Conservation (phyloP, 768 basidiomycete species). For the Holtermannia corniformis region DNA sequence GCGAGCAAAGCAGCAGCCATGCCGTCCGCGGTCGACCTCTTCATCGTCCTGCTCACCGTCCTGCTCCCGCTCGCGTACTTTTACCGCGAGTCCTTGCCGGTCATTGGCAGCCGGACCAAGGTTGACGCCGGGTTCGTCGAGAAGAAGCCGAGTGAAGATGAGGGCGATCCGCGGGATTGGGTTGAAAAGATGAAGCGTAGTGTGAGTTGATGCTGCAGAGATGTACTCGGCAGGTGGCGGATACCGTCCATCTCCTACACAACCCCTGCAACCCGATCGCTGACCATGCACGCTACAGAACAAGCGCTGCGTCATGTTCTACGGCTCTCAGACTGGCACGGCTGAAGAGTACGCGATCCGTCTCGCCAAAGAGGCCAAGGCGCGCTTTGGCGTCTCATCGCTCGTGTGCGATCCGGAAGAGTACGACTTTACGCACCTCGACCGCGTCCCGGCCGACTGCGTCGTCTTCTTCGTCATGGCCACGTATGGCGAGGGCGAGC, state of each 20-base stretch:
- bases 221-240: neutral
- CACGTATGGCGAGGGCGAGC: conserved; percentile 97
- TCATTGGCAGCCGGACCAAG: conserved; percentile 26
- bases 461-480: conserved; percentile 93
- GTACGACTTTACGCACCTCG: conserved; percentile 95
- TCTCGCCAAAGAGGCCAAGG: conserved; percentile 94
- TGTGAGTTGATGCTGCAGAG: conserved; percentile 50
- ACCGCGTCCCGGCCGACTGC: conserved; percentile 75
- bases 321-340: conserved; percentile 96
- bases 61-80: conserved; percentile 43
- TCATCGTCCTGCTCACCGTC: conserved; percentile 43
- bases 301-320: conserved; percentile 94
- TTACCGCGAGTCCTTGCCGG: conserved; percentile 32
- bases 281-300: too few relatives aligned
- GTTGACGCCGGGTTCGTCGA: conserved; percentile 21
- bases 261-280: too few relatives aligned
- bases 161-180: conserved; percentile 86
- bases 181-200: conserved; percentile 87
- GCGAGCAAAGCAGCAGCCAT: conserved; percentile 20
- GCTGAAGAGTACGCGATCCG: conserved; percentile 95
- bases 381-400: conserved; percentile 87
- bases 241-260: neutral
- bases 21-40: conserved; percentile 37
- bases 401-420: conserved; percentile 98
- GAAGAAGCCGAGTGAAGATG: conserved; percentile 50